A percentile compares a stretch with the other conserved stretches of the same genome.
These are phyloP conservation scores for Cercospora sp. DNA, from an alignment of 2,329 filamentous ascomycete species.

Conservation along the genomic window DNA sequence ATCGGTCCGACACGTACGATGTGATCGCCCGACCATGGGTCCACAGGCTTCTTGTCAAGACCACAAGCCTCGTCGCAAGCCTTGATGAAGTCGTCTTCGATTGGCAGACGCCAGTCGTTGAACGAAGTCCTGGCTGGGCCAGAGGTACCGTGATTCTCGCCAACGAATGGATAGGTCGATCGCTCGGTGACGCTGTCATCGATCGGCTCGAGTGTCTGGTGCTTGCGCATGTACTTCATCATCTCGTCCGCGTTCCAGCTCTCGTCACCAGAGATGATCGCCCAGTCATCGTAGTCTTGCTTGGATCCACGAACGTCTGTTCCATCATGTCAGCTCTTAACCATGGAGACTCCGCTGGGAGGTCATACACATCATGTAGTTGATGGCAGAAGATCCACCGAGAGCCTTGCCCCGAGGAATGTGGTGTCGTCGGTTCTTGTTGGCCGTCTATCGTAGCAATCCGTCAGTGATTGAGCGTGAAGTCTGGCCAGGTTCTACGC, in stretches of 20 bases:
- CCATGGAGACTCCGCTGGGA: background rate
- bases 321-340: background rate
- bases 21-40: constrained; percentile 42
- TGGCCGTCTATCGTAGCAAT: constrained; percentile 13
- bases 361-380: constrained; percentile 34
- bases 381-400: constrained; percentile 45
- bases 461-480: background rate
- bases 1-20: constrained; percentile 24
- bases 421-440: constrained; percentile 28
- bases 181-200: constrained; percentile 32
- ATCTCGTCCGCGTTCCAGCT: constrained; percentile 51
- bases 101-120: constrained; percentile 39
- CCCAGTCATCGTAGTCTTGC: constrained; percentile 52
- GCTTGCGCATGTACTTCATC: constrained; percentile 47
- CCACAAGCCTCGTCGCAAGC: constrained; percentile 40
- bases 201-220: constrained; percentile 41
- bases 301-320: constrained; percentile 46
- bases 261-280: constrained; percentile 42
- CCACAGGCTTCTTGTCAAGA: constrained; percentile 39
- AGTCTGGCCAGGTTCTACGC: too few species aligned
- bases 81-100: constrained; percentile 40
- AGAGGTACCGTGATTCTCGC: constrained; percentile 39
- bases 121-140: constrained; percentile 41
- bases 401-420: constrained; percentile 40
- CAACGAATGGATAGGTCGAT: constrained; percentile 36